These are phyloP conservation scores for Lupinus albus DNA, from an alignment of 306 rosid species.

Conservation along the genomic window DNA sequence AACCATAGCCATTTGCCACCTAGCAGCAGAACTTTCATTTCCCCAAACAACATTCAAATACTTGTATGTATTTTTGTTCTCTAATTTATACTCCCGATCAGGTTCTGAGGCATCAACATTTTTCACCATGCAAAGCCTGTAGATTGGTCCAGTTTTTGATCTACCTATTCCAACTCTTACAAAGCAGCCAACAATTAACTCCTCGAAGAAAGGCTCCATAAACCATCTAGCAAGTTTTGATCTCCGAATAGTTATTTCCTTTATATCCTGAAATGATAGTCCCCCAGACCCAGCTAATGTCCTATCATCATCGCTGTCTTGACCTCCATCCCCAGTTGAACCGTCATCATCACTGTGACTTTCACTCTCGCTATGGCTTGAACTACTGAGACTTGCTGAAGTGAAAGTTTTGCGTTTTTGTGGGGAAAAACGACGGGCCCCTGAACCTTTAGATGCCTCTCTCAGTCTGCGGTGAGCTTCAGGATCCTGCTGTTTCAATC, in stretches of 20 bases:
- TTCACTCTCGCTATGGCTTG: constrained; percentile 87
- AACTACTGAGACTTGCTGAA: constrained; percentile 70
- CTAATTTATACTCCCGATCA: constrained; percentile 71
- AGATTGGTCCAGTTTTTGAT: constrained; percentile 77
- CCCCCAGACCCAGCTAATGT: constrained; percentile 57
- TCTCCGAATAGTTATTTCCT: constrained; percentile 77
- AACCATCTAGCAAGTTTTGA: constrained; percentile 85
- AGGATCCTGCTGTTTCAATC: constrained; percentile 89
- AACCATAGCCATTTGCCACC: constrained; percentile 98
- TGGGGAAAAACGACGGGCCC: constrained; percentile 57
- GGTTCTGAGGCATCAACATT: constrained; percentile 89
- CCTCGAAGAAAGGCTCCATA: constrained; percentile 94
- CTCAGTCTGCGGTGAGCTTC: constrained; percentile 74
- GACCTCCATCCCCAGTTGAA: constrained; percentile 85
- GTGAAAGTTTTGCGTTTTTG: constrained; percentile 62
- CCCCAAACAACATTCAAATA: constrained; percentile 89
- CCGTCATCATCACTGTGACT: constrained; percentile 85
- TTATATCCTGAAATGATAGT: constrained; percentile 69
- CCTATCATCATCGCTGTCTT: constrained; percentile 84
- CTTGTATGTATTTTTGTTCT: constrained; percentile 71
- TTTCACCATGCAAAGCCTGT: constrained; percentile 83
- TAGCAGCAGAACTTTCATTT: constrained; percentile 81
- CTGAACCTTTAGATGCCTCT: constrained; percentile 66
- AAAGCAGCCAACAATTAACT: constrained; percentile 84
- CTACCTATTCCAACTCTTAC: constrained; percentile 90